phyloP scores from a whole-genome alignment of 2,329 filamentous ascomycete species.

The Hymenoscyphus fructigenus region DNA sequence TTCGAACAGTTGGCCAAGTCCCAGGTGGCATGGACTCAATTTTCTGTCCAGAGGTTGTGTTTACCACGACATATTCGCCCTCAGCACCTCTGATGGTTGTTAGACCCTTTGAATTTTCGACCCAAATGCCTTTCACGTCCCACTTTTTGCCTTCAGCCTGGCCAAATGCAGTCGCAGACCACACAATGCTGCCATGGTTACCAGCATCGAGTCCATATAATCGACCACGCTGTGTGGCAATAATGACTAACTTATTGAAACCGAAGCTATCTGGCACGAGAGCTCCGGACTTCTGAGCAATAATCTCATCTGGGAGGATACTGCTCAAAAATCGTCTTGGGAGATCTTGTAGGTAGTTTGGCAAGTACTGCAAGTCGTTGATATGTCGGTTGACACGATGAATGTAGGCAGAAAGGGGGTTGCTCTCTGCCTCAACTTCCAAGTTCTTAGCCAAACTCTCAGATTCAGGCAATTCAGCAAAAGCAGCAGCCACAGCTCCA shows the following conservation, averaged over 20 bases:
- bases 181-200: slow-evolving; percentile 70
- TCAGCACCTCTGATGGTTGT: slow-evolving; percentile 39
- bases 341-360: slow-evolving; percentile 68
- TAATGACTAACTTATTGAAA: slow-evolving; percentile 79
- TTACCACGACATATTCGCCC: slow-evolving; percentile 61
- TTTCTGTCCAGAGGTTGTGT: slow-evolving; percentile 51
- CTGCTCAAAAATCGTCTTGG: slow-evolving; percentile 67
- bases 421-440: slow-evolving; percentile 83
- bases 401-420: slow-evolving; percentile 76
- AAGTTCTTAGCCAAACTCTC: slow-evolving; percentile 77
- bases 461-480: slow-evolving; percentile 72
- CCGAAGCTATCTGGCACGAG: slow-evolving; percentile 76
- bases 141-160: slow-evolving; percentile 56
- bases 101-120: slow-evolving; percentile 55
- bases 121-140: slow-evolving; percentile 66
- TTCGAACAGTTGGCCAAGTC: slow-evolving; percentile 43
- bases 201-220: slow-evolving; percentile 79
- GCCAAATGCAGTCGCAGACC: slow-evolving; percentile 67
- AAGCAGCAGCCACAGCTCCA: slow-evolving; percentile 75
- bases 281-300: slow-evolving; percentile 43
- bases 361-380: slow-evolving; percentile 73
- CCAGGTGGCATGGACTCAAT: slow-evolving; percentile 45
- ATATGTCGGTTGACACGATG: slow-evolving; percentile 83
- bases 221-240: slow-evolving; percentile 77
- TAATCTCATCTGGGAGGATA: slow-evolving; percentile 52